Percentiles rank a stretch among this genome's conserved stretches.
phyloP scores from a whole-genome alignment of 2,329 filamentous ascomycete genomes.

The Ceratocystis ficicola region DNA sequence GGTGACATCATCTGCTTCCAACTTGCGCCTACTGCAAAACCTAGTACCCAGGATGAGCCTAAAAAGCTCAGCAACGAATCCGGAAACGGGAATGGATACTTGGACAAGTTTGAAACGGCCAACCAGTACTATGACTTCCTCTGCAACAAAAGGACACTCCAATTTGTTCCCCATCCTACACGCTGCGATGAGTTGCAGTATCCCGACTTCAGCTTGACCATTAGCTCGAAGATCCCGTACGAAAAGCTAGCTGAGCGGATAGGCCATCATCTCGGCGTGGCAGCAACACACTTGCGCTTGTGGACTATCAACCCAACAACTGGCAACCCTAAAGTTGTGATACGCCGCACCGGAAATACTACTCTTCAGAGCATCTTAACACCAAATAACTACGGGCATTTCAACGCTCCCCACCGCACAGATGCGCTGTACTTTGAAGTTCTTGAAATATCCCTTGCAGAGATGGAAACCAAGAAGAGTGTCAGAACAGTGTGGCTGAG shows the following conservation, averaged over 20 bases:
- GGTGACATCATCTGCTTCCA: slow-evolving; percentile 97
- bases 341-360: slow-evolving; percentile 59
- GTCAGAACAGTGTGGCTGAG: slow-evolving; percentile 74
- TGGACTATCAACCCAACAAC: slow-evolving; percentile 69
- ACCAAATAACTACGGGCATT: slow-evolving; percentile 56
- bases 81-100: slow-evolving; percentile 20
- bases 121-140: slow-evolving; percentile 89
- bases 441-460: slow-evolving; percentile 83
- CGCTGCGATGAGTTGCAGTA: slow-evolving; percentile 46
- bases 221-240: slow-evolving; percentile 83
- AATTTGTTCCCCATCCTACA: slow-evolving; percentile 57
- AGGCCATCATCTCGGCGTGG: slow-evolving; percentile 60
- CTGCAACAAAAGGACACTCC: slow-evolving; percentile 66
- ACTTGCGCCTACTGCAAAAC: slow-evolving; percentile 19
- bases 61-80: background rate
- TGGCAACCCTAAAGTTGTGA: slow-evolving; percentile 62
- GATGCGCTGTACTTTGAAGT: slow-evolving; percentile 88
- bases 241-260: slow-evolving; percentile 77
- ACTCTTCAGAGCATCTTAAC: slow-evolving; percentile 70
- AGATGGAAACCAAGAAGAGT: slow-evolving; percentile 83
- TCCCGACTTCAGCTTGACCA: slow-evolving; percentile 58
- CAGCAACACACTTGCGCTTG: slow-evolving; percentile 81
- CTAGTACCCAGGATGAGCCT: background rate
- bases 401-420: slow-evolving; percentile 55
- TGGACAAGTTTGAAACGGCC: slow-evolving; percentile 55